These are phyloP conservation scores for Pistacia vera DNA, from an alignment of 345 rosid species.

Conservation along the genomic window DNA sequence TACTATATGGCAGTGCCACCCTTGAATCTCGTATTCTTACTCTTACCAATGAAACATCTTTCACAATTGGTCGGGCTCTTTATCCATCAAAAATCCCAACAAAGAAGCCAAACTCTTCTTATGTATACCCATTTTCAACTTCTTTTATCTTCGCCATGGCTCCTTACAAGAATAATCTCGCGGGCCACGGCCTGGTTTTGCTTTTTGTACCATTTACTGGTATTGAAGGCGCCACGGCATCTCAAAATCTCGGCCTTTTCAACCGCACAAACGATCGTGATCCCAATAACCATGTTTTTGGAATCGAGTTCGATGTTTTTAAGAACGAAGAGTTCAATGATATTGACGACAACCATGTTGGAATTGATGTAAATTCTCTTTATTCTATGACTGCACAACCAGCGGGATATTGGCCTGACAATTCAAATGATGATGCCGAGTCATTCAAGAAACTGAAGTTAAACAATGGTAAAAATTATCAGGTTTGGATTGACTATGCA, in stretches of 20 bases:
- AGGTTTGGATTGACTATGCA: conserved; percentile 76
- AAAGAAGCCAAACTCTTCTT: conserved; percentile 34
- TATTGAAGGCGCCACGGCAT: conserved; percentile 36
- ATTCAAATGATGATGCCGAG: conserved; percentile 17
- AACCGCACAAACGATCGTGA: conserved; percentile 54
- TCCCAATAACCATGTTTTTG: conserved; percentile 48
- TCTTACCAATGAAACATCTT: conserved; percentile 54
- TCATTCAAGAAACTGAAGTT: conserved; percentile 54
- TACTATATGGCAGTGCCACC: conserved; percentile 48
- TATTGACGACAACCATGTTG: conserved; percentile 69
- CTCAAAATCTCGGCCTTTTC: conserved; percentile 65
- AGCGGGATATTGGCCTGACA: conserved; percentile 60
- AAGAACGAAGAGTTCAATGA: conserved; percentile 69
- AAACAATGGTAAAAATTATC: conserved; percentile 72
- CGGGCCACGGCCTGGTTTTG: conserved; percentile 75
- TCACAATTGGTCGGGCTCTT: conserved; percentile 65
- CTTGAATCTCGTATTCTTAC: conserved; percentile 55
- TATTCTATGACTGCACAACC: conserved; percentile 35
- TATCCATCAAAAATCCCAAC: conserved; percentile 50
- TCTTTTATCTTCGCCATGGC: conserved; percentile 76
- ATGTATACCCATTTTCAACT: conserved; percentile 57
- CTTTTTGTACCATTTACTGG: conserved; percentile 52
- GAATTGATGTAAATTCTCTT: conserved; percentile 69
- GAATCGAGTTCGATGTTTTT: conserved; percentile 71
- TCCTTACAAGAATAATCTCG: conserved; percentile 43